Evolutionary conservation across 148 eudicot species (phyloP).

Genomic region (Polygonum maritimum): DNA sequence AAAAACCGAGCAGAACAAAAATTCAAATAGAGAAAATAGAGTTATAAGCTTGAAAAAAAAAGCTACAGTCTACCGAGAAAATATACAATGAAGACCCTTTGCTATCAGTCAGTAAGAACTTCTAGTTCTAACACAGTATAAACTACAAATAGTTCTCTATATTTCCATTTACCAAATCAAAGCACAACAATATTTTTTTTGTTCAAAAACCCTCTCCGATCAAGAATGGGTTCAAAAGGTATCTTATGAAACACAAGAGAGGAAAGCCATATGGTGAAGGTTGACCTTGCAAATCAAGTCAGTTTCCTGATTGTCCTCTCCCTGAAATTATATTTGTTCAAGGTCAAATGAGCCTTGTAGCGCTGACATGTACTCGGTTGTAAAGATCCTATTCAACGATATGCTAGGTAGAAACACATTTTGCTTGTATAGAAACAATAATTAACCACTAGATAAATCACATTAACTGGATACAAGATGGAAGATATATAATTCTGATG

Average conservation of each 20-base stretch:
- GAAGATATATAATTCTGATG: too few relatives aligned
- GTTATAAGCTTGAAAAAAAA: not conserved
- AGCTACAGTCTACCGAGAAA: not conserved
- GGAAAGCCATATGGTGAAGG: not conserved
- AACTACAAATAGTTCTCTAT: not conserved
- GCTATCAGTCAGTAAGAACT: not conserved
- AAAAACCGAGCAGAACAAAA: too few relatives aligned
- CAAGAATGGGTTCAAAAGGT: not conserved
- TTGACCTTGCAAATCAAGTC: not conserved
- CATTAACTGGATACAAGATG: too few relatives aligned
- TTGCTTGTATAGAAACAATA: too few relatives aligned
- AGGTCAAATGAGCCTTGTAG: too few relatives aligned
- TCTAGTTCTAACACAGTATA: not conserved
- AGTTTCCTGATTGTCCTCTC: not conserved
- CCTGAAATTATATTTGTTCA: too few relatives aligned
- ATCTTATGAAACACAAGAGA: not conserved
- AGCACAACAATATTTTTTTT: not conserved
- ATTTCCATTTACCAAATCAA: not conserved
- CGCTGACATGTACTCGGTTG: too few relatives aligned
- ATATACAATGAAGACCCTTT: not conserved
- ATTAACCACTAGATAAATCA: too few relatives aligned
- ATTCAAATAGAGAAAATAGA: not conserved
- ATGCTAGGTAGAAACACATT: too few relatives aligned
- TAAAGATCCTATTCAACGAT: too few relatives aligned
- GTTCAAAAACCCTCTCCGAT: not conserved